phyloP scores from a whole-genome alignment of 441 rosid species.

The Metrosideros polymorpha region DNA sequence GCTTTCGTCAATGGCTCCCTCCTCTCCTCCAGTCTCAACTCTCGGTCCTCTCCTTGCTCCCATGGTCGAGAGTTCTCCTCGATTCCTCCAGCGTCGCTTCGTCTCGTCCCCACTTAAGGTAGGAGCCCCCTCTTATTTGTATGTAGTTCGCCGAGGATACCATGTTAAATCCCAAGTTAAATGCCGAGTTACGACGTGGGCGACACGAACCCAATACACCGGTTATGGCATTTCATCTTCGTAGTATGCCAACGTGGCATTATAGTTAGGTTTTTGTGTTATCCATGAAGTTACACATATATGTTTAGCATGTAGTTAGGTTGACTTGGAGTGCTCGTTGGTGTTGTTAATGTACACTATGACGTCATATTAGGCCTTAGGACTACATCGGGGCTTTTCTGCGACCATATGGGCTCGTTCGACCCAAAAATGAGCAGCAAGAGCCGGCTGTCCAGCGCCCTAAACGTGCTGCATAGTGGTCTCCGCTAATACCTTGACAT shows the following conservation, averaged over 20 bases:
- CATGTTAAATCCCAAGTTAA: neutral
- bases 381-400: neutral
- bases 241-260: too few relatives aligned
- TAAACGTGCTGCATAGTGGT: neutral
- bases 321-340: neutral
- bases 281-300: neutral
- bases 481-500: too few relatives aligned
- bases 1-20: slow-evolving; percentile 31
- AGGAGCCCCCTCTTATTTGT: too few relatives aligned
- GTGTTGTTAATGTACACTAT: neutral
- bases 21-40: neutral
- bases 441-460: neutral
- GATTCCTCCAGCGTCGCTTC: too few relatives aligned
- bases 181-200: too few relatives aligned
- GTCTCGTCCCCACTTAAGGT: too few relatives aligned
- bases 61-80: too few relatives aligned
- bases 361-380: neutral
- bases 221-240: too few relatives aligned
- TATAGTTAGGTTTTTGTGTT: neutral
- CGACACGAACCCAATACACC: too few relatives aligned
- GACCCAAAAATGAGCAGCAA: neutral
- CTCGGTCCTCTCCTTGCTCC: too few relatives aligned
- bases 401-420: neutral
- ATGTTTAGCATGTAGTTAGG: neutral
- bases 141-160: neutral